These are phyloP conservation scores for Candida anglica DNA, from an alignment of 805 yeast species.

Conservation along the genomic window DNA sequence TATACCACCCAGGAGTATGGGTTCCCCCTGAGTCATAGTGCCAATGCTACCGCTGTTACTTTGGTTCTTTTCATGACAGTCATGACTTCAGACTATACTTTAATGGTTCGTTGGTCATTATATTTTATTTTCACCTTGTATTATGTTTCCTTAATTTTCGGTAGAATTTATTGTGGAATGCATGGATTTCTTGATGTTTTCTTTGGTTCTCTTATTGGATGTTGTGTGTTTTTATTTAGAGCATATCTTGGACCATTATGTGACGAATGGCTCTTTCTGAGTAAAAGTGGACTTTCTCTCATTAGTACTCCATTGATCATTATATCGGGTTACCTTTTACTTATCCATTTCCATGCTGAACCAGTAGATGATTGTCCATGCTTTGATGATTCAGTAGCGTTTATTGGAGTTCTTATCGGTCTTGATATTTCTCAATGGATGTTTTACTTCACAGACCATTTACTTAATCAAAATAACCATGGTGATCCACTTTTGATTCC, in stretches of 20 bases:
- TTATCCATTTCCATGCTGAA: constrained; percentile 68
- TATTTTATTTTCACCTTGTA: constrained; percentile 37
- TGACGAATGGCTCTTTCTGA: constrained; percentile 41
- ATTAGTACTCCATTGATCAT: constrained; percentile 33
- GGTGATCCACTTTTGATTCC: constrained; percentile 36
- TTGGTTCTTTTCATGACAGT: constrained; percentile 34
- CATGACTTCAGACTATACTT: not conserved
- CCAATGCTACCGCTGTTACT: constrained; percentile 85
- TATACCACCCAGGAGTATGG: constrained; percentile 93
- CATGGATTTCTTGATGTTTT: constrained; percentile 83
- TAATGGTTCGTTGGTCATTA: constrained; percentile 7
- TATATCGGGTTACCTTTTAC: constrained; percentile 36
- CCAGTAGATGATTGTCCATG: constrained; percentile 97
- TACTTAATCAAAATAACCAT: constrained; percentile 12
- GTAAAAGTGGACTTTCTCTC: constrained; percentile 15
- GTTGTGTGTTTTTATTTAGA: constrained; percentile 47
- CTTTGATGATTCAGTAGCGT: constrained; percentile 91
- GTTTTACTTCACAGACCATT: constrained; percentile 21
- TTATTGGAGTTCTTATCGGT: constrained; percentile 83
- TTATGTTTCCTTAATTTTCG: constrained; percentile 63
- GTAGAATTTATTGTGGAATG: constrained; percentile 95
- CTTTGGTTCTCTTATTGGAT: constrained; percentile 66
- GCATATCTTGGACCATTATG: constrained; percentile 33
- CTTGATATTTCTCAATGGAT: constrained; percentile 60
- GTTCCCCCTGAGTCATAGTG: constrained; percentile 90